A percentile compares a stretch with the other conserved stretches of the same genome.
Evolutionary conservation across 306 rosid species (phyloP).

Genomic region (Macrotyloma uniflorum): DNA sequence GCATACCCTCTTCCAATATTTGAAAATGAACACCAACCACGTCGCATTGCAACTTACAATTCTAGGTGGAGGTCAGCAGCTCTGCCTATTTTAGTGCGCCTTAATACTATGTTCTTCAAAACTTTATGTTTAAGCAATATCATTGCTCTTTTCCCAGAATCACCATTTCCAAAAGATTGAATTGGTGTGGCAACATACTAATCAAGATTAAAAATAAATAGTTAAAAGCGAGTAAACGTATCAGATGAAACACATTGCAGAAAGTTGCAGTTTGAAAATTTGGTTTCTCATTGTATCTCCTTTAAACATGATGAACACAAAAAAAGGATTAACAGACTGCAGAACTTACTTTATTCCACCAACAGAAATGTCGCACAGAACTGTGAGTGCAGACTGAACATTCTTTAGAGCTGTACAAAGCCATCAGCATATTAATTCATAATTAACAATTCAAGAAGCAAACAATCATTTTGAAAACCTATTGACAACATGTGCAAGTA

Average conservation of each 20-base stretch:
- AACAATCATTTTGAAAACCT: background rate
- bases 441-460: constrained; percentile 21
- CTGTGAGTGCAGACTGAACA: constrained; percentile 76
- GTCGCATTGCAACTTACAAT: constrained; percentile 61
- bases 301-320: constrained; percentile 5
- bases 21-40: constrained; percentile 20
- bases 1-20: background rate
- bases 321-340: constrained; percentile 34
- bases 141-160: constrained; percentile 68
- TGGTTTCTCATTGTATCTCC: background rate
- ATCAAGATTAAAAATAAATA: constrained; percentile 37
- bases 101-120: constrained; percentile 67
- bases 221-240: constrained; percentile 26
- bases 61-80: constrained; percentile 98
- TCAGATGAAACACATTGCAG: background rate
- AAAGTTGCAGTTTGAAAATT: constrained; percentile 13
- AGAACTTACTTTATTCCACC: constrained; percentile 94
- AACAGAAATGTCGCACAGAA: constrained; percentile 86
- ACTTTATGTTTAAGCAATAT: constrained; percentile 75
- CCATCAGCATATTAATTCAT: constrained; percentile 25
- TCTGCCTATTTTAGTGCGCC: constrained; percentile 91
- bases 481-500: background rate
- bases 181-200: constrained; percentile 76
- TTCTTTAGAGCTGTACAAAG: constrained; percentile 56
- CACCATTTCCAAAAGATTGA: constrained; percentile 45